A percentile compares a stretch with the other conserved stretches of the same genome.
phyloP scores from a whole-genome alignment of 257 asterid genomes.

The Solanum paucissectum region DNA sequence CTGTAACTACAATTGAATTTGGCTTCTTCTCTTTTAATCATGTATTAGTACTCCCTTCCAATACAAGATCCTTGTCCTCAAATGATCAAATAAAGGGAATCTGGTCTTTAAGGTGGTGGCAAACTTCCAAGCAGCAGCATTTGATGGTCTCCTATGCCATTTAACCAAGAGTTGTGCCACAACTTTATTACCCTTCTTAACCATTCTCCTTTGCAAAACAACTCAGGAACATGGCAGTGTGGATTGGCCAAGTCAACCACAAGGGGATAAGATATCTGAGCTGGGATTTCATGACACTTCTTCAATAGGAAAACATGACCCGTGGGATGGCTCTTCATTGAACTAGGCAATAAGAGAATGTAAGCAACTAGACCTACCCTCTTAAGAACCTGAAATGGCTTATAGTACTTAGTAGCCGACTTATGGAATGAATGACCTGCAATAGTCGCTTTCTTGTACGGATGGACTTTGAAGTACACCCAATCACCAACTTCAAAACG shows the following conservation, averaged over 20 bases:
- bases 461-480: background rate
- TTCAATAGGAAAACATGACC: background rate
- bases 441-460: background rate
- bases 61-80: background rate
- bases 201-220: background rate
- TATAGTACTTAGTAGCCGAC: background rate
- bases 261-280: background rate
- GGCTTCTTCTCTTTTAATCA: background rate
- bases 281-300: background rate
- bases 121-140: background rate
- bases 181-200: too few relatives aligned
- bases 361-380: background rate
- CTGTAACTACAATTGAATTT: background rate
- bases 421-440: background rate
- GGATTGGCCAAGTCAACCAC: background rate
- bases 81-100: background rate
- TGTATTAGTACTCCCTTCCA: background rate
- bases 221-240: background rate
- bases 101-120: background rate
- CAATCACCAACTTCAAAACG: background rate
- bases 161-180: too few relatives aligned
- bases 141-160: background rate
- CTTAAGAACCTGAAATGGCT: background rate
- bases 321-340: background rate
- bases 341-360: background rate